Percentiles rank a stretch among this genome's conserved stretches.
Evolutionary conservation across 306 rosid genomes (phyloP).

Genomic region (Pueraria montana): DNA sequence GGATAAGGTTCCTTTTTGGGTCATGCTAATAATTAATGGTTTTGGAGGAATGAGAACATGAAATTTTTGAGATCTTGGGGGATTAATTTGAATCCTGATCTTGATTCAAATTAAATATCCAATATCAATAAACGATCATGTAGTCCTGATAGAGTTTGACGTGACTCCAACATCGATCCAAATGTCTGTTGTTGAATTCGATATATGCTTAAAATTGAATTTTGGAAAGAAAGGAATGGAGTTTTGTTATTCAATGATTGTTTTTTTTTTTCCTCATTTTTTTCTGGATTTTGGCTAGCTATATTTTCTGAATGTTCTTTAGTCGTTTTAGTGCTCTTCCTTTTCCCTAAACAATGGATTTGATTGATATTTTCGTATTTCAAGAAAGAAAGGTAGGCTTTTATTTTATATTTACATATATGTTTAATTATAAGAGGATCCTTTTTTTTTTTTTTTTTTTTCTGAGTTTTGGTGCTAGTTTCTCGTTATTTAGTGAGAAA

Average conservation of each 20-base stretch:
- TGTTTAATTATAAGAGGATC: background rate
- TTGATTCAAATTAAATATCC: slow-evolving; percentile 7
- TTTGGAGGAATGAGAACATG: background rate
- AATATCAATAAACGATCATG: background rate
- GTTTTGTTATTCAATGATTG: background rate
- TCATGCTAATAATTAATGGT: background rate
- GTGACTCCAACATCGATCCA: slow-evolving; percentile 3
- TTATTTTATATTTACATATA: background rate
- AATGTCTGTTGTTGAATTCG: background rate
- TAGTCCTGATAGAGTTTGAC: background rate
- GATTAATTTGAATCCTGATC: background rate
- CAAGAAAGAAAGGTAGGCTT: background rate
- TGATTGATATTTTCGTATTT: slow-evolving; percentile 14
- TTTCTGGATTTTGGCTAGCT: slow-evolving; percentile 26
- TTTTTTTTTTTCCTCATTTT: background rate
- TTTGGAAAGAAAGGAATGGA: background rate
- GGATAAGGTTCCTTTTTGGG: background rate
- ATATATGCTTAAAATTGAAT: background rate
- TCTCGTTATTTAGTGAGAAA: slow-evolving; percentile 38
- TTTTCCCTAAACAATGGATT: slow-evolving; percentile 12
- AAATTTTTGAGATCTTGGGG: background rate
- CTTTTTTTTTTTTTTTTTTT: background rate
- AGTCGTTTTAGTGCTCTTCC: slow-evolving; percentile 4
- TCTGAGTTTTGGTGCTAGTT: slow-evolving; percentile 43
- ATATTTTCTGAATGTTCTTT: slow-evolving; percentile 1